phyloP scores from a whole-genome alignment of 805 yeast species.

The Candida cerambycidarum region DNA sequence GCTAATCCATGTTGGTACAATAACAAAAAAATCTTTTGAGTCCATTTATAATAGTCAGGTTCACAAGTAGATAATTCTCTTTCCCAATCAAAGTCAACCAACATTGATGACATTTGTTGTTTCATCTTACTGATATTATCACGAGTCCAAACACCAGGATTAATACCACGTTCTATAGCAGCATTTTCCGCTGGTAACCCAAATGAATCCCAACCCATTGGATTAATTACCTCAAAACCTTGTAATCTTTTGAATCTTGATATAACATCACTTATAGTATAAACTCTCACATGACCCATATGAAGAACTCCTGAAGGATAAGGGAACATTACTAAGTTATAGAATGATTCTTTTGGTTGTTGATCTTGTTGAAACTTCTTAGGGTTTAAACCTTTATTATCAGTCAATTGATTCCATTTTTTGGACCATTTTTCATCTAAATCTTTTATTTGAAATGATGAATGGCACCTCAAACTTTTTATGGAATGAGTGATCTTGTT shows the following conservation, averaged over 20 bases:
- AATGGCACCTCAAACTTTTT: not conserved
- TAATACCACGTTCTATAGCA: conserved; percentile 79
- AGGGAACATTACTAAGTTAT: conserved; percentile 87
- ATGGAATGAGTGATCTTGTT: not conserved
- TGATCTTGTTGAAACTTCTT: conserved; percentile 18
- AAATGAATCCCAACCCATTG: conserved; percentile 99
- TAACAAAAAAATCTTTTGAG: conserved; percentile 80
- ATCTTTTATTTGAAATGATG: conserved; percentile 1
- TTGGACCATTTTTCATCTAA: conserved; percentile 52
- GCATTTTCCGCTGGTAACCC: conserved; percentile 99
- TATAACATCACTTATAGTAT: conserved; percentile 83
- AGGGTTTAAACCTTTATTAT: conserved; percentile 38
- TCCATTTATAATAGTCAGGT: conserved; percentile 88
- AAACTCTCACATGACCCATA: conserved; percentile 92
- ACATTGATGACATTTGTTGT: conserved; percentile 72
- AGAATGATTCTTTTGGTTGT: conserved; percentile 35
- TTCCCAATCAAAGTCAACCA: conserved; percentile 92
- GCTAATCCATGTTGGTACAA: conserved; percentile 78
- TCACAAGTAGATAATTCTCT: conserved; percentile 82
- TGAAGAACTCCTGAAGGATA: conserved; percentile 94
- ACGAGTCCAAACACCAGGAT: conserved; percentile 83
- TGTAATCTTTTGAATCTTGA: conserved; percentile 74
- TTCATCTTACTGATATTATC: conserved; percentile 84
- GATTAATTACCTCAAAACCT: conserved; percentile 82
- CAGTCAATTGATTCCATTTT: conserved; percentile 44